Base-by-base conservation (phyloP, 2,329 filamentous ascomycete genomes). In the Colletotrichum agaves region DNA sequence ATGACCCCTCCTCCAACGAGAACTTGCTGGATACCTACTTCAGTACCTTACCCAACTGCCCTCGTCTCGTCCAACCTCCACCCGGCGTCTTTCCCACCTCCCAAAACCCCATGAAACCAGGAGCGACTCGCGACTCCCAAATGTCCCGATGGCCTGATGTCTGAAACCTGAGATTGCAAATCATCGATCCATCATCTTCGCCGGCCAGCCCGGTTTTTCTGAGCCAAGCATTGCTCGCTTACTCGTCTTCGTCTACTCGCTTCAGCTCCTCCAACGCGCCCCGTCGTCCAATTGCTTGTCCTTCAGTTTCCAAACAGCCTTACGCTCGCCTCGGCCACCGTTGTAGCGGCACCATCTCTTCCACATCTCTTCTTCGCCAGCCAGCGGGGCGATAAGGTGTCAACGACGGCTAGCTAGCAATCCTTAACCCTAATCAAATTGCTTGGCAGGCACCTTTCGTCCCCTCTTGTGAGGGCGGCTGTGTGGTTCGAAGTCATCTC, bases 111-210 rank as follows among this genome's bases (percentile, higher is more conserved):
- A 37, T 67, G 65, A 68, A 68, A 68, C 65, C 47, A 65, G 21
- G 61, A 64, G 55, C 61, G 65, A 68, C 61, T 64, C 52, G 52
- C 64, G 53, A 63, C 55, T 58, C 31, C 44, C 63, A 52, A 67
- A 27, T n/a, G 58, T 64, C 59, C 58, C 43, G 27, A 70, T 71
- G 67, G 67, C 67, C 69, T 70, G 69, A 71, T 71, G 53, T 71
- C 46, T 62, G 69, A 71, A 71, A 71, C 69, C n/a, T 55, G 59
- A 69, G 15, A 58, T 56, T 59, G 66, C 58, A 61, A 64, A 70
- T 56, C 61, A 60, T 59, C 46, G 47, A 70, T 62, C 60, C 31
- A 53, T 46, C 35, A 37, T 37, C 35, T 10, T 41, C 31, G 43
- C 44, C 60, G 52, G 23, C 21, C 39, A 31, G 35, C 23, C 52